These are phyloP conservation scores for Aspergillus pseudotamarii DNA, from an alignment of 2,329 filamentous ascomycete species.

Conservation along the genomic window DNA sequence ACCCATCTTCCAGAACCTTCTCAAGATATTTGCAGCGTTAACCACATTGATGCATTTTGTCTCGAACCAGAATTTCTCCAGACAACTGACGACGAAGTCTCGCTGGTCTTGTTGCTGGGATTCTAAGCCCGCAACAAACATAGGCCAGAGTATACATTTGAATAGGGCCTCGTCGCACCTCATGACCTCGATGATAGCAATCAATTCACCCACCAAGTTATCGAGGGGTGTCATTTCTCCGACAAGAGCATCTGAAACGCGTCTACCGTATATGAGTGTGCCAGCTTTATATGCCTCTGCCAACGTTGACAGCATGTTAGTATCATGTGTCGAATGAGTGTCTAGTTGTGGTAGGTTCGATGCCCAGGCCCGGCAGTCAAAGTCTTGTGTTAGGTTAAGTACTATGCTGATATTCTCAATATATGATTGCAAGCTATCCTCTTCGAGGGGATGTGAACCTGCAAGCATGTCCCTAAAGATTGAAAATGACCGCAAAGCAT, in stretches of 20 bases:
- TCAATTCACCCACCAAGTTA: slow-evolving; percentile 7
- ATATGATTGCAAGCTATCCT: background rate
- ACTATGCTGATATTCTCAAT: background rate
- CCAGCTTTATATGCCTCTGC: slow-evolving; percentile 19
- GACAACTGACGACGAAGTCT: slow-evolving; percentile 3
- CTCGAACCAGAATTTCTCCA: slow-evolving; percentile 21
- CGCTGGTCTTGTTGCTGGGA: slow-evolving; percentile 10
- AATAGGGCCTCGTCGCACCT: slow-evolving; percentile 14
- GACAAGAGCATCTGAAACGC: slow-evolving; percentile 8
- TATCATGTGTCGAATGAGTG: background rate
- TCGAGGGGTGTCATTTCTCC: background rate
- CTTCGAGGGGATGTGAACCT: background rate
- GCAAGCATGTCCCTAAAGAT: slow-evolving; percentile 7
- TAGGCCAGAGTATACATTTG: slow-evolving; percentile 29
- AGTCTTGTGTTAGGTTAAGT: slow-evolving; percentile 3
- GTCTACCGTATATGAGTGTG: slow-evolving; percentile 17
- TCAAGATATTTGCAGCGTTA: slow-evolving; percentile 13
- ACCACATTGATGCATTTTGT: slow-evolving; percentile 27
- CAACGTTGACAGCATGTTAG: slow-evolving; percentile 1
- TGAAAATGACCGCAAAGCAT: slow-evolving; percentile 16
- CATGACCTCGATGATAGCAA: slow-evolving; percentile 11
- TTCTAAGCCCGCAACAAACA: slow-evolving; percentile 23
- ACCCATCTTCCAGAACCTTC: background rate
- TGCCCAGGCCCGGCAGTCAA: slow-evolving; percentile 9
- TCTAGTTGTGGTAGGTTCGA: background rate